Base-by-base conservation (phyloP, 164 flowering plant species). In the Tinospora cordifolia region DNA sequence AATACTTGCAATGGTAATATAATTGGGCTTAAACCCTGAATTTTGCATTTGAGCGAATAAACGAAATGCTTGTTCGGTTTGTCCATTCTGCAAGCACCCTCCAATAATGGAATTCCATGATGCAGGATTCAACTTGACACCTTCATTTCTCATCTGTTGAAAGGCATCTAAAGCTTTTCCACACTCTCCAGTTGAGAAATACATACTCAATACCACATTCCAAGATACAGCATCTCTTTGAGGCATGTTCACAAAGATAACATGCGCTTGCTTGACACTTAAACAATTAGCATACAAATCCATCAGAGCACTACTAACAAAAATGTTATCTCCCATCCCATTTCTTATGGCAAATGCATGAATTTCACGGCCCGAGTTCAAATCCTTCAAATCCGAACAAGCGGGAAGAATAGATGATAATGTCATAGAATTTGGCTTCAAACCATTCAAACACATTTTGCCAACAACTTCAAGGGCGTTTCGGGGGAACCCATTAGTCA, bases 31-130 rank as follows among this genome's bases (percentile, higher is more conserved):
- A 68, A 84, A 72, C 26, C 88, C 87, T 9, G 62, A 59, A 39
- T 66, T 21, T 60, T 80, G 84, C 90, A 85, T 87, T 62, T 72
- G 68, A 34, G 67, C 69, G 66, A 84, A 74, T 36, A 83, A 54
- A 30, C 82, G 70, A 0, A 85, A 69, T 9, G 87, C 86, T 66
- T 70, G 62, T 46, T 80, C 77, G 12, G 74, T 74, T 65, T 34
- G 60, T 22, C 89, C 89, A 79, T 83, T 83, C 57, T 85, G 83
- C 38, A 76, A 15, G 58, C 91, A 85, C 57, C 91, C 88, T 38
- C 81, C 68, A 63, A 87, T 86, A 15, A 84, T 77, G 26, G 87
- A 77, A 76, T 85, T 86, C 87, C 88, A 87, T 0, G 89, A 78
- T 62, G 80, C 83, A 71, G 66, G 40, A 69, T 81, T 77, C 69